Base-by-base conservation (phyloP, 2,329 filamentous ascomycete genomes). In the Xylaria sp. region DNA sequence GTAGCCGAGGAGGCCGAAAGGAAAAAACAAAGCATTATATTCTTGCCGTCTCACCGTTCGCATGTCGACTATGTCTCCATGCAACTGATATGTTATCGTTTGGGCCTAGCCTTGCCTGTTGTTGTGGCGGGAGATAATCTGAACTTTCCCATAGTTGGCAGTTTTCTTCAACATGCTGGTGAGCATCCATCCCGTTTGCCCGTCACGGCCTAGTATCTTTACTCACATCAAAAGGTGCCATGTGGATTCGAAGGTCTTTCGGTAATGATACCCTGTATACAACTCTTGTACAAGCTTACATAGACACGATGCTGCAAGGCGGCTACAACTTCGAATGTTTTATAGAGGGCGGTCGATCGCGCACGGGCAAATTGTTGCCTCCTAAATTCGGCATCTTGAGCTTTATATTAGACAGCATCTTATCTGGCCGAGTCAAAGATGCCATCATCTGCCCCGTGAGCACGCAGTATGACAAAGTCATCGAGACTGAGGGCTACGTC, bases 391-490 rank as follows among this genome's bases (percentile, higher is more conserved):
- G 96, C 10, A 98, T 99, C 68, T 83, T 99, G 34, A 93, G 90
- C 76, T 99, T 98, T 76, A 88, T 98, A 48, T 83, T 99, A 20
- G 96, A 99, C 74, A 97, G 94, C 74, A 86, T 99, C 15, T 83
- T 98, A 6, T 97, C 93, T 0, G 94, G 94, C 0, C 88, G 94
- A 7, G 94, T 97, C 0, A 86, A 97, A 56, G 96, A 99, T 80
- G 91, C 94, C 39, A 92, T 98, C 51, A 94, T 99, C 62, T 97
- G 95, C 75, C 96, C 96, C 0, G 96, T 99, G 55, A 97, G 93
- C 80, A 98, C 94, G 0, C 96, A 99, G 79, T 99, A 99, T 78
- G 96, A 99, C 84, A 99, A 98, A 78, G 96, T 99, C 65, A 97
- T 99, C 69, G 96, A 99, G 80, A 97, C 97, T 0, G 94, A 97